Base-by-base conservation (phyloP, 2,329 filamentous ascomycete genomes). In the Periconia digitata region DNA sequence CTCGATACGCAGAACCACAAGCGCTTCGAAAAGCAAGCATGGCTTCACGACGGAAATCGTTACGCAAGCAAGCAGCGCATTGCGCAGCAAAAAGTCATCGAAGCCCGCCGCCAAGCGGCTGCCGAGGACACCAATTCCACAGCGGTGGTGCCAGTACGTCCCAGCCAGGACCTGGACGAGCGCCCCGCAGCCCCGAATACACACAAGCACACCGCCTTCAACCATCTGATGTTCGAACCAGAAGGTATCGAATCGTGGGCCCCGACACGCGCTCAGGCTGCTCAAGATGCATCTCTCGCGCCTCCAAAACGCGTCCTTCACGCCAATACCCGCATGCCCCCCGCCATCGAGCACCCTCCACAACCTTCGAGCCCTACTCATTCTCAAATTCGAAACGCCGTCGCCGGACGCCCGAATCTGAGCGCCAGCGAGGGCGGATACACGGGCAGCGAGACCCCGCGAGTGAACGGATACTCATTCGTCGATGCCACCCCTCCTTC, bases 401-500 rank as follows among this genome's bases (percentile, higher is more conserved):
- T 96, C 47, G 84, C 87, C 1, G 90, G 91, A 8, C 83, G 78
- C 7, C 83, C 86, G 4, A 81, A 83, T 8, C 74, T 78, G 2
- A 80, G 78, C 8, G 82, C 85, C 20, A 83, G 83, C 12, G 85
- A 90, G 56, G 79, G 79, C 2, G 79, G 80, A 2, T 82, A 77
- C 51, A 77, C 78, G 1, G 87, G 86, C 15, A 81, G 79, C 49
- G 91, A 95, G 70, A 97, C 92, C 0, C 94, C 92, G 0, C 82
- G 90, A 2, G 89, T 97, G 0, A 95, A 95, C 54, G 94, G 94
- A 1, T 99, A 96, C 69, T 83, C 90, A 0, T 97, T 96, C 71
- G 92, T 99, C 29, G 91, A 96, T 58, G 90, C 95, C 47, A 89
- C 95, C 20, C 90, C 95, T 56, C 90, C 95, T 49, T 88, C 87